Percentiles rank a stretch among this genome's conserved stretches.
These are phyloP conservation scores for Cryptococcus neoformans DNA, from an alignment of 1,284 basidiomycete species.

Conservation along the genomic window DNA sequence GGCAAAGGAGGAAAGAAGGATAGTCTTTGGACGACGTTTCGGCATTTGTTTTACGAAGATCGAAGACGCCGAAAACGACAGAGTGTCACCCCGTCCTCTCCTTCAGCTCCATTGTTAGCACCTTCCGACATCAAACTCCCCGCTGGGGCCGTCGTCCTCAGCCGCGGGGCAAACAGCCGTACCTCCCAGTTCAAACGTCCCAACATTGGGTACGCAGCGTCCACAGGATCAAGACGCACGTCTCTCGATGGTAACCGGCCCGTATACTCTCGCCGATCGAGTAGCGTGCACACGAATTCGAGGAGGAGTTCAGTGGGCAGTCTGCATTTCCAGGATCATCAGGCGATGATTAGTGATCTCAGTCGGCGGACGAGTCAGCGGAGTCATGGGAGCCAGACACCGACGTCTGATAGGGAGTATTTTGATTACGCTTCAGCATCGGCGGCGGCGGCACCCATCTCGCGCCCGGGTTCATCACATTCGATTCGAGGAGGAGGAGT, in stretches of 20 bases:
- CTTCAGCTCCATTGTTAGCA: not conserved
- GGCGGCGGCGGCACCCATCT: constrained; percentile 1
- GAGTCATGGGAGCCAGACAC: constrained; percentile 45
- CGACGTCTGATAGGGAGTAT: constrained; percentile 43
- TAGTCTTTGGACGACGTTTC: constrained; percentile 51
- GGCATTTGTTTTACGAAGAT: constrained; percentile 53
- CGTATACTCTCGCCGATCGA: constrained; percentile 42
- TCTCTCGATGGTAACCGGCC: constrained; percentile 35
- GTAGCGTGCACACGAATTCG: constrained; percentile 42
- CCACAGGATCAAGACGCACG: constrained; percentile 25
- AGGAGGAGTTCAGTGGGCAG: constrained; percentile 46
- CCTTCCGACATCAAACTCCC: constrained; percentile 15
- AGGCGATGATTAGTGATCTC: constrained; percentile 24
- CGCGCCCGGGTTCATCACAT: constrained; percentile 21
- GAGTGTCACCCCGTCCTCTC: constrained; percentile 7
- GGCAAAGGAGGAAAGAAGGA: constrained; percentile 34
- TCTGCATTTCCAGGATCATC: constrained; percentile 29
- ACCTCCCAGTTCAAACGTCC: constrained; percentile 25
- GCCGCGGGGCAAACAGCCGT: constrained; percentile 31
- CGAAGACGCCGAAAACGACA: constrained; percentile 45
- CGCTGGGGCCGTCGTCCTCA: constrained; percentile 25
- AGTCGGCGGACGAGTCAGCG: constrained; percentile 37
- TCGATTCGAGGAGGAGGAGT: constrained; percentile 22
- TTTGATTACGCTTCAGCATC: constrained; percentile 4
- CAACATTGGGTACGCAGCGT: not conserved